A percentile compares a stretch with the other conserved stretches of the same genome.
Conservation (phyloP, 2,329 filamentous ascomycete species). For the Fusarium foetens region DNA sequence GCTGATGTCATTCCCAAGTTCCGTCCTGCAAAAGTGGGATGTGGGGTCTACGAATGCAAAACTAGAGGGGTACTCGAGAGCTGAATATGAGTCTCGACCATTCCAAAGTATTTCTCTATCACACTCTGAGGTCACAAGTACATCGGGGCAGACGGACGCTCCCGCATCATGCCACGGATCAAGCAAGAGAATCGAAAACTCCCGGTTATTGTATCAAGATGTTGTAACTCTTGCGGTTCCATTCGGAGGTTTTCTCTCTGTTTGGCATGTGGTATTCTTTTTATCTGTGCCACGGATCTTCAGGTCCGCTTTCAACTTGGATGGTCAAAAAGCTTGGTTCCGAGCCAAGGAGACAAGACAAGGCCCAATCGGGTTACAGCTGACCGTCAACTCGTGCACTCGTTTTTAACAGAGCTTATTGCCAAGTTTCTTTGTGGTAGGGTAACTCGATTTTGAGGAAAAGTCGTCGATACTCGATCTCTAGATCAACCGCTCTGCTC, state of each 20-base stretch:
- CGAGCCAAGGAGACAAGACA: background rate
- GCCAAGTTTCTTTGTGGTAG: background rate
- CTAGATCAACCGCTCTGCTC: background rate
- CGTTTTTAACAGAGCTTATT: background rate
- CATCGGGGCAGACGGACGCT: conserved; percentile 20
- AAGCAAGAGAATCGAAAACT: conserved; percentile 11
- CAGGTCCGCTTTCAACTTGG: conserved; percentile 29
- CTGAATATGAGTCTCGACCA: background rate
- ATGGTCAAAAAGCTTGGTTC: conserved; percentile 23
- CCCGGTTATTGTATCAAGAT: background rate
- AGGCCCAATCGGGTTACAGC: conserved; percentile 20
- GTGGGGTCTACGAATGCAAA: conserved; percentile 1
- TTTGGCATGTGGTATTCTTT: conserved; percentile 1
- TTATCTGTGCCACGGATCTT: conserved; percentile 27
- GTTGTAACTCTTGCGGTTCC: conserved; percentile 6
- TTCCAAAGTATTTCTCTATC: conserved; percentile 20
- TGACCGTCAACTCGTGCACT: background rate
- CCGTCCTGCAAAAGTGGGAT: conserved; percentile 33
- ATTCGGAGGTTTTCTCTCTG: background rate
- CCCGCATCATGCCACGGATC: conserved; percentile 15
- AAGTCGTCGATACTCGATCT: background rate
- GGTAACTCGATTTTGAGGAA: background rate
- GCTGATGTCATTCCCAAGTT: conserved; percentile 44
- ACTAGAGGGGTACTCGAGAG: conserved; percentile 20
- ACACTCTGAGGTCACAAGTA: conserved; percentile 1